Evolutionary conservation across 1,284 basidiomycete genomes (phyloP), one percentile per base, ranked within the genome.

Genomic region (Trichosporon sp.): DNA sequence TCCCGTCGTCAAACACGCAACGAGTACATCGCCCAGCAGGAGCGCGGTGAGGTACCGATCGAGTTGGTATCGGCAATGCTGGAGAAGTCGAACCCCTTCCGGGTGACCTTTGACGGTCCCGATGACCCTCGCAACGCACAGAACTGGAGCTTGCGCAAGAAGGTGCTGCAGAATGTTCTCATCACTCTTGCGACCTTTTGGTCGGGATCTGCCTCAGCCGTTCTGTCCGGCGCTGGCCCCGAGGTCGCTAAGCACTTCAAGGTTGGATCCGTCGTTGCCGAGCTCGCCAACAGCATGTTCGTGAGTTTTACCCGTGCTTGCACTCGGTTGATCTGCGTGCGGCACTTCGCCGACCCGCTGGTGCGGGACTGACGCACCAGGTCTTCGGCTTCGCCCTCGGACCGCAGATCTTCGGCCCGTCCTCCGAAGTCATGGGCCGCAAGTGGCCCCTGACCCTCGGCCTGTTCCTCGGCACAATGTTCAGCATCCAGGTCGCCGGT

Each of bases 101-200:
- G 56, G 7, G 84, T 89, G 10, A 83, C 86, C 49, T 89, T 87
- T 85, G 85, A 88, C 54, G 85, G 85, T 0, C 84, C 84, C 0
- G 78, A 85, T 56, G 87, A 89, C 74, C 85, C 84, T 3, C 74
- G 76, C 21, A 89, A 89, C 73, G 87, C 88, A 0, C 85, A 85
- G 73, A 89, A 89, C 77, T 90, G 89, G 88, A 65, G 64, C 16
- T 46, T 61, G 3, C 9, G 23, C 19, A 64, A 64, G 27, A 70
- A 70, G 59, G 56, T 68, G 14, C 11, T 63, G 10, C 62, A 68
- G 40, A 70, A 65, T 11, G 56, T 49, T 2, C 34, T 70, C 32
- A 64, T 70, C 34, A 69, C 67, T 9, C 6, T 65, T 1, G 69
- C 69, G 19, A 70, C 69, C 1, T 36, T 70, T 46, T 70, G 65